Base-by-base conservation (phyloP, 1,139 yeast species). In the Lipomyces yarrowii region DNA sequence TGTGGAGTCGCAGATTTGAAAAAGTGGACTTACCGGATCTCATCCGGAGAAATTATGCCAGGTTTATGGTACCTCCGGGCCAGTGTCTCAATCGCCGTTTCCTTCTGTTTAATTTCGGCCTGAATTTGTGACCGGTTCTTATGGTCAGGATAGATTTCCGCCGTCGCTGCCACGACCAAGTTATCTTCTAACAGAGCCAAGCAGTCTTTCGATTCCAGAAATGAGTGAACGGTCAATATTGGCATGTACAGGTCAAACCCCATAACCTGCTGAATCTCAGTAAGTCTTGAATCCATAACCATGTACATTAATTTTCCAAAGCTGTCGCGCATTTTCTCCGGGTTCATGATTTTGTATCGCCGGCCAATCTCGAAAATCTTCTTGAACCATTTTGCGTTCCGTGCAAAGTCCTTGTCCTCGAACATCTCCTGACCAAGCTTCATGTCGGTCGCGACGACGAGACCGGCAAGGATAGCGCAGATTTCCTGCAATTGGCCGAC, bases 301-400 rank as follows among this genome's bases (percentile, higher is more conserved):
- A 88, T 89, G 75, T 88, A 88, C 79, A 89, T 87, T 66, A 89
- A 78, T 73, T 88, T 88, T 56, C 94, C 94, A 74, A 86, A 89
- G 1, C 87, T 86, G 71, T 86, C 89, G 66, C 91, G 81, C 89
- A 89, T 86, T 71, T 85, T 82, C 71, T 88, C 91, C 0, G 94
- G 94, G 73, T 88, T 88, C 91, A 88, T 87, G 71, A 89, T 86
- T 74, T 88, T 88, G 77, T 88, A 88, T 61, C 94, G 81, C 71
- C 94, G 81, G 33, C 94, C 94, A 68, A 88, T 84, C 76, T 88
- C 94, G 75, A 88, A 88, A 18, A 88, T 79, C 55, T 76, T 77
- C 73, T 88, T 82, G 74, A 85, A 88, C 91, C 92, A 88, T 54
- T 83, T 85, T 1, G 88, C 87, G 73, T 88, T 87, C 66, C 85